These are phyloP conservation scores for Cercospora sesami DNA, from an alignment of 2,329 filamentous ascomycete species.

Conservation along the genomic window DNA sequence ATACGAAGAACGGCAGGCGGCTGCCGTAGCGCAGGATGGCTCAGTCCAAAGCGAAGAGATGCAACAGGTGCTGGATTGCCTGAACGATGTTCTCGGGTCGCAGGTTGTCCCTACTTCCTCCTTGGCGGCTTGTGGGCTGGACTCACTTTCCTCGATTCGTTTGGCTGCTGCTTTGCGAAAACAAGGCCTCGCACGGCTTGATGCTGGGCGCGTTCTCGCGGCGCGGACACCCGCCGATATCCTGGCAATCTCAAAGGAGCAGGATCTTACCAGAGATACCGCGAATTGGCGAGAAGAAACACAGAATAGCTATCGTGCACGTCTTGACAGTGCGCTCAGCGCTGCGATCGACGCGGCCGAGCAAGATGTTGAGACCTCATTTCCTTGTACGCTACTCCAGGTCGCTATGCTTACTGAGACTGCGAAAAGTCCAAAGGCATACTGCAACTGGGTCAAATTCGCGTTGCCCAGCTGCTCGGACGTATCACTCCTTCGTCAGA, in stretches of 20 bases:
- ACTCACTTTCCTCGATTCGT: constrained; percentile 64
- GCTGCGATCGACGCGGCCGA: neutral
- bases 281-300: constrained; percentile 1
- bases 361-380: constrained; percentile 42
- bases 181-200: constrained; percentile 54
- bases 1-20: constrained; percentile 45
- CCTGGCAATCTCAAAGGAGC: neutral
- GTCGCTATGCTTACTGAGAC: constrained; percentile 79
- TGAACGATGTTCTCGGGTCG: constrained; percentile 27
- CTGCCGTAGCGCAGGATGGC: constrained; percentile 33
- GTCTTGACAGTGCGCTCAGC: constrained; percentile 12
- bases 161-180: constrained; percentile 65
- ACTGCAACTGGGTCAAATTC: constrained; percentile 77
- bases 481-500: constrained; percentile 32
- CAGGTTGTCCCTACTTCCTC: constrained; percentile 38
- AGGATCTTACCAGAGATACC: neutral
- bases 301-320: constrained; percentile 14
- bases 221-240: constrained; percentile 48
- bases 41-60: constrained; percentile 9
- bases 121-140: constrained; percentile 60
- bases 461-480: constrained; percentile 46
- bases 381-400: constrained; percentile 72
- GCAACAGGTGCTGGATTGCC: constrained; percentile 20
- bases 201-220: constrained; percentile 63
- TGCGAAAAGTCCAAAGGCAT: constrained; percentile 57